Percentiles rank a stretch among this genome's conserved stretches.
Conservation (phyloP, 2,329 filamentous ascomycete genomes). For the Trichophyton rubrum region DNA sequence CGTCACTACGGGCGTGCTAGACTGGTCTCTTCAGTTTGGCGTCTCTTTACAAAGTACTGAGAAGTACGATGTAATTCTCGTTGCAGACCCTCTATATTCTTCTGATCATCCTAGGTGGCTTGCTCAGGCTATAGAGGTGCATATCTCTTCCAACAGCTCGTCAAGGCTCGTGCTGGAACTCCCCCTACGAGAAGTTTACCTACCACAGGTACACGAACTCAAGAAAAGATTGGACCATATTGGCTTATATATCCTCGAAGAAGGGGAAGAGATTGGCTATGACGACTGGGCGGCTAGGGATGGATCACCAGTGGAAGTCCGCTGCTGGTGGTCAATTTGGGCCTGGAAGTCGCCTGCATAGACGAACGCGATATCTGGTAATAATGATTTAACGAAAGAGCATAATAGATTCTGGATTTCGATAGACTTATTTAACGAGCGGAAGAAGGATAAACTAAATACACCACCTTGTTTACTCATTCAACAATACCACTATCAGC, state of each 20-base stretch:
- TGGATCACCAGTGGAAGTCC: slow-evolving; percentile 31
- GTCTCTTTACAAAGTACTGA: slow-evolving; percentile 19
- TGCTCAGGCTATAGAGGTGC: slow-evolving; percentile 54
- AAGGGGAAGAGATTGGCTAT: slow-evolving; percentile 35
- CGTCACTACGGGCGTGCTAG: slow-evolving; percentile 53
- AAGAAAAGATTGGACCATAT: slow-evolving; percentile 46
- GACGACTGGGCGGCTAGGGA: slow-evolving; percentile 37
- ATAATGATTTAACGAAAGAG: neutral
- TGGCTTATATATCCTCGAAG: slow-evolving; percentile 41
- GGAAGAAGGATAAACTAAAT: neutral
- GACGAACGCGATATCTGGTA: neutral
- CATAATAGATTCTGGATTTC: neutral
- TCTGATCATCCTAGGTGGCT: slow-evolving; percentile 67
- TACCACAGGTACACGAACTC: slow-evolving; percentile 51
- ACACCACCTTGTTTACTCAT: neutral
- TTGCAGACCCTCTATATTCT: slow-evolving; percentile 79
- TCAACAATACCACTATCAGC: neutral
- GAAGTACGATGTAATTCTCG: slow-evolving; percentile 56
- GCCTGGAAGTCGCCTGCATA: slow-evolving; percentile 4
- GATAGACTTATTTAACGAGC: neutral
- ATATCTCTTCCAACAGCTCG: slow-evolving; percentile 45
- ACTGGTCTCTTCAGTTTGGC: slow-evolving; percentile 46
- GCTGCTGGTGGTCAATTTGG: slow-evolving; percentile 39
- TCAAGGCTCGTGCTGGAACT: slow-evolving; percentile 68
- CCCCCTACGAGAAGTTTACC: slow-evolving; percentile 59